A percentile compares a stretch with the other conserved stretches of the same genome.
phyloP scores from a whole-genome alignment of 495 filamentous ascomycete species.

The Xylaria nigripes region DNA sequence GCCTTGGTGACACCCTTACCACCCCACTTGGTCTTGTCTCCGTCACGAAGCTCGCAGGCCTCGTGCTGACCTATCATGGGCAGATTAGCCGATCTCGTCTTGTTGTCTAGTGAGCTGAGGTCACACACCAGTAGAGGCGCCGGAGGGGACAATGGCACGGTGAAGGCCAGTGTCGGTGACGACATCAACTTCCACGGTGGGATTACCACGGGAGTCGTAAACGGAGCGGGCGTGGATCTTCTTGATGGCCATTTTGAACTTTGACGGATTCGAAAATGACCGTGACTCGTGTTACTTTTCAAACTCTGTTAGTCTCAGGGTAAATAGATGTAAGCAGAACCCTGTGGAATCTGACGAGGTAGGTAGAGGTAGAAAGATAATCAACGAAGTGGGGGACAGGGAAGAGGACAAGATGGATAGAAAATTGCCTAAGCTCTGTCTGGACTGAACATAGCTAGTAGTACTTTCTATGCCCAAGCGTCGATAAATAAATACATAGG shows the following conservation, averaged over 20 bases:
- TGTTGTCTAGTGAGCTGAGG: constrained; percentile 1
- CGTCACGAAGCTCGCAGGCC: constrained; percentile 96
- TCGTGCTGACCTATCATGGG: constrained; percentile 75
- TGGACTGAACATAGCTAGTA: not conserved
- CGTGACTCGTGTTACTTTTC: not conserved
- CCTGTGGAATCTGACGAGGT: not conserved
- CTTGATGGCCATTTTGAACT: constrained; percentile 69
- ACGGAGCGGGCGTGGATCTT: constrained; percentile 98
- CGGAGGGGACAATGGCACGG: constrained; percentile 97
- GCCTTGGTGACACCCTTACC: constrained; percentile 97
- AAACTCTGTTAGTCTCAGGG: not conserved
- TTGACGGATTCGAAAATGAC: not conserved
- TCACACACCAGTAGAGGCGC: constrained; percentile 84
- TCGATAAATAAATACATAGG: not conserved
- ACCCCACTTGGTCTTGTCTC: constrained; percentile 92
- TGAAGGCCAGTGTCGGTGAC: constrained; percentile 94
- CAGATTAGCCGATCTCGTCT: constrained; percentile 14
- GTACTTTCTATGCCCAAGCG: not conserved
- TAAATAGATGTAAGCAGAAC: not conserved
- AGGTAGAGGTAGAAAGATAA: not conserved
- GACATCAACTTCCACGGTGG: constrained; percentile 87
- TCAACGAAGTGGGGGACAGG: not conserved
- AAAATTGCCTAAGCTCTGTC: not conserved
- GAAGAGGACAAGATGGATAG: not conserved
- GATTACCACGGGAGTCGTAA: constrained; percentile 99